Conservation (phyloP, 352 stramenopile genomes). For the Globisporangium emineosum region DNA sequence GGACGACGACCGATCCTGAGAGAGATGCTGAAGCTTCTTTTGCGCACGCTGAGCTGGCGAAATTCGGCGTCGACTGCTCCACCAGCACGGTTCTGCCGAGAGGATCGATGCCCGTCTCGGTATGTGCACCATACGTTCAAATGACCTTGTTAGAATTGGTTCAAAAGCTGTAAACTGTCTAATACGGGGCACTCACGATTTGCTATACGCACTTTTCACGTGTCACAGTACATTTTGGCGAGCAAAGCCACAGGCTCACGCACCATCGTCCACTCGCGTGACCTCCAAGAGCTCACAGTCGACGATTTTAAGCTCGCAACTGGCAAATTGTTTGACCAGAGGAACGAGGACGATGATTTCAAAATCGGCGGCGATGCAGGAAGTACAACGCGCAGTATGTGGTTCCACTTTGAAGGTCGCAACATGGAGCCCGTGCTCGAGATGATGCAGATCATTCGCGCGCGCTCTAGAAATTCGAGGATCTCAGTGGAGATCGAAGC, state of each 20-base stretch:
- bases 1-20: constrained; percentile 49
- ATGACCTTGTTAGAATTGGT: neutral
- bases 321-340: constrained; percentile 15
- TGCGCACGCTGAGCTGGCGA: constrained; percentile 37
- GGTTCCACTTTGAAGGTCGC: constrained; percentile 73
- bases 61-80: constrained; percentile 47
- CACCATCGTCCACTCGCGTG: constrained; percentile 68
- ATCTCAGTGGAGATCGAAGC: constrained; percentile 74
- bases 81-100: constrained; percentile 29
- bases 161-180: neutral
- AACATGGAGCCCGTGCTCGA: constrained; percentile 56
- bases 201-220: neutral
- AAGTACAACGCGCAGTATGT: constrained; percentile 16
- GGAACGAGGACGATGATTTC: neutral
- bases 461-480: constrained; percentile 13
- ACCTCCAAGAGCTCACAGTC: constrained; percentile 49
- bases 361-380: neutral
- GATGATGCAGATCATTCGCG: constrained; percentile 54
- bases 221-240: constrained; percentile 59
- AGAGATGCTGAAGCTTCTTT: constrained; percentile 57
- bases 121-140: constrained; percentile 15
- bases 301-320: constrained; percentile 38
- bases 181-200: no score
- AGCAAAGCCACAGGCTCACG: constrained; percentile 58
- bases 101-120: constrained; percentile 64